Base-by-base conservation (phyloP, 306 rosid genomes). In the Acacia confusa region DNA sequence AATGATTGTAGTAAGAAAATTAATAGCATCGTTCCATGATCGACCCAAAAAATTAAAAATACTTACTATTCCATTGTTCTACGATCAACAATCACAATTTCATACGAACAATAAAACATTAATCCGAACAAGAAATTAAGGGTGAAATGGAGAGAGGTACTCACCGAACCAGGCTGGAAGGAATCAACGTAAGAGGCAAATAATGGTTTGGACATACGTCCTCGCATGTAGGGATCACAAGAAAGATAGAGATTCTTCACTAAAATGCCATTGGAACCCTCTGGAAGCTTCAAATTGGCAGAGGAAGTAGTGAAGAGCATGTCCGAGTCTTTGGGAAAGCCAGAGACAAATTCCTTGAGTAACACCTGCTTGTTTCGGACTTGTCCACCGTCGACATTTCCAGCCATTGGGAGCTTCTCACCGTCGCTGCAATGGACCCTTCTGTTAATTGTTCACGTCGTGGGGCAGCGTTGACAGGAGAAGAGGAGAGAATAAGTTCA, bases 231-330 rank as follows among this genome's bases (percentile, higher is more conserved):
- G 69, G 70, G 79, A 40, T 75, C 79, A 4, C 79, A 75, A 13
- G 79, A 75, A n/a, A 75, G 79, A 40, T 75, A 75, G 13, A 75
- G 40, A 32, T 75, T 75, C 70, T 58, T 75, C 68, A 75, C 70
- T 27, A 75, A 8, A 6, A 75, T 52, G 12, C 69, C 67, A 22
- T 57, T 75, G 52, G 79, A 55, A 13, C 55, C 70, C 38, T 75
- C 50, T 9, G 79, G 79, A 36, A 75, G 53, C 52, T 36, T 75
- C 69, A 75, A 58, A 11, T 41, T 58, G 69, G 58, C 16, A 36
- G 24, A 40, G 32, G 22, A 50, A 24, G 55, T 75, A 15, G 36
- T 40, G 2, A 75, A 9, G 38, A 20, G 10, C 79, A 75, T 57
- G 16, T 75, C 79, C 1, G 79, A 38, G 10, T 75, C 70, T 53